A percentile compares a stretch with the other conserved stretches of the same genome.
Evolutionary conservation across 257 asterid species (phyloP).

Genomic region (Przewalskia tangutica): DNA sequence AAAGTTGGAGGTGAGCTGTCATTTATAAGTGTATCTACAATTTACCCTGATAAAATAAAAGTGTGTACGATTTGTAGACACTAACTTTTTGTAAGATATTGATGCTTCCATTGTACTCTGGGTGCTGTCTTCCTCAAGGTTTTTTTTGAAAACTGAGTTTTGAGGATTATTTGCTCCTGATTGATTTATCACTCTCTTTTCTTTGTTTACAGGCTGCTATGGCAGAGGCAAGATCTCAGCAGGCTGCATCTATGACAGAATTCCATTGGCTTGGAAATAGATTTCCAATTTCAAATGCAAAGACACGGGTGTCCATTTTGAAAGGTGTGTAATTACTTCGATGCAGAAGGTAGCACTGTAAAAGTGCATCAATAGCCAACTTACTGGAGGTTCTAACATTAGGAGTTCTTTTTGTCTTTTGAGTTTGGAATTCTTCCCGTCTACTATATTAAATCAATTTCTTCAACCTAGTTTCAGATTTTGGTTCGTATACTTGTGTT

Average conservation of each 20-base stretch:
- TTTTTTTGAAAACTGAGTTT: not conserved
- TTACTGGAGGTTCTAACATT: not conserved
- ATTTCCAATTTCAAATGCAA: constrained; percentile 88
- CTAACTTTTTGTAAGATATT: not conserved
- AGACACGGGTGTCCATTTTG: constrained; percentile 81
- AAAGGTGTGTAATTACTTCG: constrained; percentile 45
- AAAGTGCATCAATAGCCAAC: not conserved
- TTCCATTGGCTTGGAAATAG: constrained; percentile 83
- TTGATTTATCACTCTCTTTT: constrained; percentile 15
- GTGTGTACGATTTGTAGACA: not conserved
- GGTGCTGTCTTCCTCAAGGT: not conserved
- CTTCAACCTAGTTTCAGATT: not conserved
- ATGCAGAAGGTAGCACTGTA: not conserved
- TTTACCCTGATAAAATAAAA: not conserved
- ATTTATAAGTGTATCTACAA: not conserved
- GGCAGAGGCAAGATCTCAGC: constrained; percentile 99
- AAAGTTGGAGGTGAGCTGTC: constrained; percentile 69
- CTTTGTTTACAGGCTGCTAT: constrained; percentile 66
- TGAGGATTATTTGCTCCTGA: not conserved
- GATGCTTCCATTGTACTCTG: not conserved
- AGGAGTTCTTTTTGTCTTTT: not conserved
- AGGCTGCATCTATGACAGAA: constrained; percentile 95
- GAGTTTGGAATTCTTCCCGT: not conserved
- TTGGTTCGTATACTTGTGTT: not conserved
- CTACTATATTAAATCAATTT: not conserved